Base-by-base conservation (phyloP, 305 asterid species). In the Ajuga reptans region DNA sequence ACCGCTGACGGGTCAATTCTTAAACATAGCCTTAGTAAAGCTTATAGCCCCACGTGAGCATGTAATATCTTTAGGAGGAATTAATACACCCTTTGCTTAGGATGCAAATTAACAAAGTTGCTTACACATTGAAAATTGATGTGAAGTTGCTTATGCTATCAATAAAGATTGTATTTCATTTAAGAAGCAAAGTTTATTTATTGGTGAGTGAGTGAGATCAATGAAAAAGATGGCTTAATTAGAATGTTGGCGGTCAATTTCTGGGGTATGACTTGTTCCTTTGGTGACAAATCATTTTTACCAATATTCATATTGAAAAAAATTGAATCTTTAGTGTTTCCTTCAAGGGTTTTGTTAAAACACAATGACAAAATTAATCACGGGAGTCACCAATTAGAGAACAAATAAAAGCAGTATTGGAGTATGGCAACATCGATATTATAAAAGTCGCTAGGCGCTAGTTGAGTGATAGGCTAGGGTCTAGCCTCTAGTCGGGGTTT, bases 31-130 rank as follows among this genome's bases (percentile, higher is more conserved):
- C n/a, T 21, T 21, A 21, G 2, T 21, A 21, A 21, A 21, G 27
- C 27, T 21, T 21, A 21, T 21, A 21, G 27, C 27, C 1, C 2
- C 27, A 21, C 27, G 27, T 21, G 27, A 69, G 66, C 69, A 71
- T 65, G 66, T 68, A 46, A 56, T 78, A 51, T 56, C 75, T 77
- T 77, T 41, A 65, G 46, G 49, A 67, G 24, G 66, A 75, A 72
- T 72, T 65, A 21, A 21, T 21, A 64, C 69, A 12, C 49, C 18
- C 77, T 68, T 79, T 69, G 75, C 79, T 72, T 72, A 27, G 29
- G 42, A 59, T 68, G 75, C 71, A 68, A 66, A 69, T 17, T 55
- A 50, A 56, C 18, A 42, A 43, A 77, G 66, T 72, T 72, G 66
- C 70, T 75, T 68, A 43, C 68, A 64, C 27, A 50, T 34, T 71